Conservation (phyloP, 768 basidiomycete species). For the Phylloporus arenicola region DNA sequence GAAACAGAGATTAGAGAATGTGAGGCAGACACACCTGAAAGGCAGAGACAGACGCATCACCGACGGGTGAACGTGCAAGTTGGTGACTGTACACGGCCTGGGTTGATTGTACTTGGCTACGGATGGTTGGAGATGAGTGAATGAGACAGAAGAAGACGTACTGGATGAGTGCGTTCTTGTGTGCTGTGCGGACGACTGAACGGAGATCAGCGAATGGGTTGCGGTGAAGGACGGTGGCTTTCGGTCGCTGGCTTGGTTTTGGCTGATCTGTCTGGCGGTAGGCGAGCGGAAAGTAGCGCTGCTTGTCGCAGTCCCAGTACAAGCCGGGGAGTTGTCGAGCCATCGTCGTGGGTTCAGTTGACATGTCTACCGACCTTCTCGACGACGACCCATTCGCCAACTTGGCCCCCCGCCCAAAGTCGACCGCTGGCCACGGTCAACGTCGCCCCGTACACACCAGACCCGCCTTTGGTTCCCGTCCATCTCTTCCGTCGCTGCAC, state of each 20-base stretch:
- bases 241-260: neutral
- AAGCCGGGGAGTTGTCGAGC: conserved; percentile 46
- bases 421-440: conserved; percentile 29
- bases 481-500: conserved; percentile 40
- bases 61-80: conserved; percentile 22
- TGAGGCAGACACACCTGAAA: conserved; percentile 37
- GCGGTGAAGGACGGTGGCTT: neutral
- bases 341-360: neutral
- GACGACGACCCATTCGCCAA: conserved; percentile 77
- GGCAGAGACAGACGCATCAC: conserved; percentile 37
- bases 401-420: conserved; percentile 37
- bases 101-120: conserved; percentile 38
- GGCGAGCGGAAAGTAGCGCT: conserved; percentile 49
- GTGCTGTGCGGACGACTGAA: conserved; percentile 10
- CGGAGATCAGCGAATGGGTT: conserved; percentile 12
- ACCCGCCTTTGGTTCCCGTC: conserved; percentile 37
- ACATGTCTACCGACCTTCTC: conserved; percentile 29
- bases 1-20: neutral
- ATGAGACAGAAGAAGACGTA: conserved; percentile 5
- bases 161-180: conserved; percentile 26
- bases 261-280: neutral
- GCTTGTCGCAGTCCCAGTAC: conserved; percentile 46
- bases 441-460: conserved; percentile 37
- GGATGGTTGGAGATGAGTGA: neutral
- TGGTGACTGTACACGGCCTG: conserved; percentile 38